Percentiles rank a stretch among this genome's conserved stretches.
Conservation (phyloP, 371 early-diverging fungal species). For the Mortierella polycephala region DNA sequence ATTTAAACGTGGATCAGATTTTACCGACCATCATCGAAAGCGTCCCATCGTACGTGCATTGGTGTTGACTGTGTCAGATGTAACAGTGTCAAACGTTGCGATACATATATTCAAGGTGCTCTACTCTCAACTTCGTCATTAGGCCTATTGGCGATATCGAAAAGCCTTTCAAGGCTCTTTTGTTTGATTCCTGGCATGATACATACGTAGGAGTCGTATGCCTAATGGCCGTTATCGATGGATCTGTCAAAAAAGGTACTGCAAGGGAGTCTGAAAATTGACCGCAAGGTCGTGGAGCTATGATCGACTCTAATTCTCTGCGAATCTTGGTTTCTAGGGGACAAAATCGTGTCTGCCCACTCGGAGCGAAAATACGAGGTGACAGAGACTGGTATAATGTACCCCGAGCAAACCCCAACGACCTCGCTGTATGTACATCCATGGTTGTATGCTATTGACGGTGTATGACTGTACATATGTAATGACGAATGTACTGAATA, state of each 20-base stretch:
- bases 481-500: neutral
- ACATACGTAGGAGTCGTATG: constrained; percentile 95
- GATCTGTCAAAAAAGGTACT: constrained; percentile 76
- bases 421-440: constrained; percentile 72
- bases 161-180: constrained; percentile 81
- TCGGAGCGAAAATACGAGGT: constrained; percentile 88
- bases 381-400: constrained; percentile 94
- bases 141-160: constrained; percentile 69
- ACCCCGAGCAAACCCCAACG: constrained; percentile 86
- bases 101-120: neutral
- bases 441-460: neutral
- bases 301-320: neutral
- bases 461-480: neutral
- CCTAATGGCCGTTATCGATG: constrained; percentile 90
- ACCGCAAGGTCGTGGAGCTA: neutral
- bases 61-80: neutral
- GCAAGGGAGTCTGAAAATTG: neutral
- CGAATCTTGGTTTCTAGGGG: constrained; percentile 63
- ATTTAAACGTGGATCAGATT: constrained; percentile 80
- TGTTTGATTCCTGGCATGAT: constrained; percentile 98
- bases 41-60: constrained; percentile 72
- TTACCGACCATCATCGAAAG: constrained; percentile 82
- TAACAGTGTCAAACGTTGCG: neutral
- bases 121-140: neutral
- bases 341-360: constrained; percentile 82